Conservation (phyloP, 1,139 yeast species). For the Magnusiomyces fungicola region DNA sequence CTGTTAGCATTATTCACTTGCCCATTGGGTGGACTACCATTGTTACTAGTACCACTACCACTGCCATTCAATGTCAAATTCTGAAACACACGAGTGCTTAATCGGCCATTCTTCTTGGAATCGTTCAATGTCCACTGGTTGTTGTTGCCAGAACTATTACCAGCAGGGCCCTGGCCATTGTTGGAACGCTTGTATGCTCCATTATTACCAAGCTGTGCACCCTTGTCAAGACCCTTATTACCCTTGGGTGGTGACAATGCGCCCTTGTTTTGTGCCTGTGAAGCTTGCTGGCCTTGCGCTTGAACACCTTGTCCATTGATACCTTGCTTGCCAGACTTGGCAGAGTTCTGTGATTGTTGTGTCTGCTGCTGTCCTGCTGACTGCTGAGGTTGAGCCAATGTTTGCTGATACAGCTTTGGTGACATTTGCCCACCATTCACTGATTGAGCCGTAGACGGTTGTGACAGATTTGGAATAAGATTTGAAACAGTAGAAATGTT, state of each 20-base stretch:
- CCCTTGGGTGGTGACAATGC: too few species aligned
- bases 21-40: conserved; percentile 7
- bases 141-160: background rate
- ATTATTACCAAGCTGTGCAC: background rate
- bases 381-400: background rate
- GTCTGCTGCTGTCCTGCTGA: background rate
- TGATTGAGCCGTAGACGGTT: background rate
- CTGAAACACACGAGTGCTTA: conserved; percentile 14
- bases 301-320: too few species aligned
- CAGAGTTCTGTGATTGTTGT: background rate
- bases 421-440: background rate
- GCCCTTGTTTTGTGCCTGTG: too few species aligned
- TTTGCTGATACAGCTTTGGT: background rate
- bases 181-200: background rate
- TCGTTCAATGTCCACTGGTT: background rate
- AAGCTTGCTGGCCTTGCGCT: too few species aligned
- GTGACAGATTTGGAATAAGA: background rate
- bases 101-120: conserved; percentile 6
- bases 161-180: background rate
- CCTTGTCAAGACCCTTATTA: background rate
- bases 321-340: too few species aligned
- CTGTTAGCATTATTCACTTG: conserved; percentile 7
- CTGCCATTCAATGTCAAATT: conserved; percentile 3
- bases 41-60: conserved; percentile 12
- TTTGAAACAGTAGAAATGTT: background rate